phyloP scores from a whole-genome alignment of 345 rosid genomes.

The Limnanthes douglasii region DNA sequence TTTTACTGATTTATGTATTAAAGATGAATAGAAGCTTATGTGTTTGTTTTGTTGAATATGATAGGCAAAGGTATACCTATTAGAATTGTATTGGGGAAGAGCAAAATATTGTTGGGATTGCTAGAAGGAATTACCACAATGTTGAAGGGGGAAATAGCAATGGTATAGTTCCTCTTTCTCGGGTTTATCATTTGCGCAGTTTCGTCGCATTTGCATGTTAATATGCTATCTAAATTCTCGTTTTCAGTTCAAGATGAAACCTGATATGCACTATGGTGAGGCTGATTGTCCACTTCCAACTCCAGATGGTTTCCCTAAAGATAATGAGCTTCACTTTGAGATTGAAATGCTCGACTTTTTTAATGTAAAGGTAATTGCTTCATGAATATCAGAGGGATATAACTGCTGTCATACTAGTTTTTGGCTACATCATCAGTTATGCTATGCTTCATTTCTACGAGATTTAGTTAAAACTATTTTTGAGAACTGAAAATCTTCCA shows the following conservation, averaged over 20 bases:
- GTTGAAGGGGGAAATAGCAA: slow-evolving; percentile 91
- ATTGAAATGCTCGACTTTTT: slow-evolving; percentile 69
- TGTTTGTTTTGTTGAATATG: slow-evolving; percentile 3
- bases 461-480: too few relatives aligned
- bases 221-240: not conserved
- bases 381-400: too few relatives aligned
- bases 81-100: slow-evolving; percentile 77
- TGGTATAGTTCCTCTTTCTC: slow-evolving; percentile 27
- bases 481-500: too few relatives aligned
- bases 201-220: not conserved
- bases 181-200: slow-evolving; percentile 1
- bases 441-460: too few relatives aligned
- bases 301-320: slow-evolving; percentile 61
- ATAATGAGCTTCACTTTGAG: slow-evolving; percentile 96
- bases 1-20: not conserved
- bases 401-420: too few relatives aligned
- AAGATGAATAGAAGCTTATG: not conserved
- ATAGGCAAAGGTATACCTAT: slow-evolving; percentile 69
- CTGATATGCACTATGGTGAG: slow-evolving; percentile 88
- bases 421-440: too few relatives aligned
- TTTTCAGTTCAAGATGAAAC: slow-evolving; percentile 91
- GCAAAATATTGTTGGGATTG: slow-evolving; percentile 78
- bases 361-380: slow-evolving; percentile 66
- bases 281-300: slow-evolving; percentile 66
- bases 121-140: slow-evolving; percentile 86